Percentiles rank a stretch among this genome's conserved stretches.
Conservation (phyloP, 805 yeast species). For the Candida ulmi region DNA sequence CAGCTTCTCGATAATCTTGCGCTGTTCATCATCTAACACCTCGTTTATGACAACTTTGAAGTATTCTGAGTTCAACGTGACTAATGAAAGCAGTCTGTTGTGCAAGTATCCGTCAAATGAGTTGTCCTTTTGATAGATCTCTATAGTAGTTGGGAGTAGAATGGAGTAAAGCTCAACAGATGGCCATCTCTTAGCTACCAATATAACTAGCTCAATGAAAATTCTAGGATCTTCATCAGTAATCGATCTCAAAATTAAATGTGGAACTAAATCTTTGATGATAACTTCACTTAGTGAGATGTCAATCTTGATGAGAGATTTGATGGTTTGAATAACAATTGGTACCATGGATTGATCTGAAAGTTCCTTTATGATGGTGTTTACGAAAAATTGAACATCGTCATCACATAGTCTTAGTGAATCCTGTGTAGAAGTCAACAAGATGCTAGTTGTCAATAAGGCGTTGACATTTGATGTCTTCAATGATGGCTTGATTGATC, state of each 20-base stretch:
- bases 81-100: slow-evolving; percentile 41
- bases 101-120: slow-evolving; percentile 34
- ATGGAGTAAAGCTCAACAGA: slow-evolving; percentile 24
- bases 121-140: slow-evolving; percentile 15
- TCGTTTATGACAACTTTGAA: slow-evolving; percentile 45
- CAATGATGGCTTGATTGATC: slow-evolving; percentile 27
- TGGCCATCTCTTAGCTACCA: slow-evolving; percentile 12
- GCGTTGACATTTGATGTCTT: slow-evolving; percentile 27
- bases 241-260: slow-evolving; percentile 29
- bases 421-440: slow-evolving; percentile 35
- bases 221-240: slow-evolving; percentile 22
- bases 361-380: slow-evolving; percentile 31
- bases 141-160: slow-evolving; percentile 33
- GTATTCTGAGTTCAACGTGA: slow-evolving; percentile 35
- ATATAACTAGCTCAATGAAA: slow-evolving; percentile 26
- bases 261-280: slow-evolving; percentile 41
- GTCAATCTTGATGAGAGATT: slow-evolving; percentile 38
- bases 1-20: slow-evolving; percentile 35
- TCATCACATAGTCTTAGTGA: slow-evolving; percentile 25
- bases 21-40: slow-evolving; percentile 34
- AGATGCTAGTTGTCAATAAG: slow-evolving; percentile 38
- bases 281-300: slow-evolving; percentile 29
- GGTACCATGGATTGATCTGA: slow-evolving; percentile 28
- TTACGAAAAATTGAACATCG: slow-evolving; percentile 33
- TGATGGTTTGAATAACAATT: slow-evolving; percentile 56